Conservation (phyloP, 345 rosid genomes). For the Dipteronia dyeriana region DNA sequence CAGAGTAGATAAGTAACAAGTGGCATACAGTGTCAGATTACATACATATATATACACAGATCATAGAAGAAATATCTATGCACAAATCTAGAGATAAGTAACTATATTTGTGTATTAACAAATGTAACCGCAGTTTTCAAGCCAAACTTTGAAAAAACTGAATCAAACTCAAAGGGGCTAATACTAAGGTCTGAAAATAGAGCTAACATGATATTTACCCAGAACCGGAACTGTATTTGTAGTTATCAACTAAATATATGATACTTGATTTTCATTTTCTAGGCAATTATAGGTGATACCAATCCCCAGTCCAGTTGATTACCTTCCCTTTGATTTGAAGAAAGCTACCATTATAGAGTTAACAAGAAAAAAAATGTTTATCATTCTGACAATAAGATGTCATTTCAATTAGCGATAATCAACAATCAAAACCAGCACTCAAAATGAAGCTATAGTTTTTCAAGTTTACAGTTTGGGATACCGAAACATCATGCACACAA, state of each 20-base stretch:
- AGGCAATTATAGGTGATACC: neutral
- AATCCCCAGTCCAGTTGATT: neutral
- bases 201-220: neutral
- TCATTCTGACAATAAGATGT: neutral
- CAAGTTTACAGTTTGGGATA: neutral
- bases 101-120: neutral
- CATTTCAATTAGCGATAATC: neutral
- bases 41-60: neutral
- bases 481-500: neutral
- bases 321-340: neutral
- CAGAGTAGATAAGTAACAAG: neutral
- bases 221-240: neutral
- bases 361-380: neutral
- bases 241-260: neutral
- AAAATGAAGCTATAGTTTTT: neutral
- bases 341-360: neutral
- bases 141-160: conserved; percentile 1
- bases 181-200: neutral
- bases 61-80: neutral
- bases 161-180: neutral
- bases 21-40: neutral
- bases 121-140: neutral
- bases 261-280: neutral
- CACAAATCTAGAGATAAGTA: neutral
- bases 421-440: neutral